Base-by-base conservation (phyloP, 495 filamentous ascomycete genomes). In the Cercophora newfieldiana region DNA sequence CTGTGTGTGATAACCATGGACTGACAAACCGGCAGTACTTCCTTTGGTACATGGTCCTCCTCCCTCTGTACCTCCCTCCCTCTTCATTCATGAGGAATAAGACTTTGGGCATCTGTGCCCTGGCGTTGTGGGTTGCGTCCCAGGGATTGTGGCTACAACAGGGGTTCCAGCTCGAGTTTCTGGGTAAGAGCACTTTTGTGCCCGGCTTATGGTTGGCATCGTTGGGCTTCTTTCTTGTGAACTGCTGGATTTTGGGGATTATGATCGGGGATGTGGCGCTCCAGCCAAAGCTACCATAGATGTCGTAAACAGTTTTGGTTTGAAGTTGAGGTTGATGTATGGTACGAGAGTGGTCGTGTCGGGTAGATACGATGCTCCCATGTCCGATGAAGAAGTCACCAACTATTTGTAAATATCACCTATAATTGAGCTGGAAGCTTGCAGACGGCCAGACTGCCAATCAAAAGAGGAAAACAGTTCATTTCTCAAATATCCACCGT, bases 41-140 rank as follows among this genome's bases (percentile, higher is more conserved):
- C 74, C 85, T 99, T 63, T 99, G 95, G 95, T 97, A 99, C 76
- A 87, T 96, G 68, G 85, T 97, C 64, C 88, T 99, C 65, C 84
- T 98, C 18, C 94, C 95, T 0, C 88, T 97, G 50, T 96, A 98
- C 74, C 87, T 99, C 0, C 92, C 95, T 0, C 78, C 75, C 6
- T 96, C 93, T 0, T 90, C 89, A 1, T 82, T 98, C 14, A 78
- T 96, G 1, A 73, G 68, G 1, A 79, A 77, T 7, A 86, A 85
- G 1, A 51, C 65, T 2, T 71, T 89, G 4, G 95, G 95, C 0
- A 63, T 94, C 0, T 68, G 77, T 0, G 90, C 89, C 0, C 75
- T 89, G 14, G 70, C 72, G 0, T 73, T 94, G 10, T 99, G 95
- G 95, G 78, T 96, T 7, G 65, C 82, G 1, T 84, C 85, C 0